phyloP scores from a whole-genome alignment of 192 early-diverging fungal species.

The Globomyces pollinis-pini region DNA sequence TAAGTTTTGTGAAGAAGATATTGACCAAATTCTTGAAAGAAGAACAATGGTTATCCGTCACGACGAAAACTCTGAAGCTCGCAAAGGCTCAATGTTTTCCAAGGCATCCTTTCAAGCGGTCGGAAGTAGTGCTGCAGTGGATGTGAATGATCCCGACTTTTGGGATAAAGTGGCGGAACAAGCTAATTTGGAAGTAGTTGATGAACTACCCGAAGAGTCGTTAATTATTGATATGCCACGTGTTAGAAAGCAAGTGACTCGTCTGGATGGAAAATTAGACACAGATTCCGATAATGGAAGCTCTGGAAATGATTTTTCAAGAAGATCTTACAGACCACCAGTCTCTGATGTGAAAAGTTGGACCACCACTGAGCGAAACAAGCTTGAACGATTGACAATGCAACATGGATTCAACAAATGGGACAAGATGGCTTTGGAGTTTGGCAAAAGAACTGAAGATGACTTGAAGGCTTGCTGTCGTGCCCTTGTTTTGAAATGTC shows the following conservation, averaged over 20 bases:
- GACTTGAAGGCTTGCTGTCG: slow-evolving; percentile 40
- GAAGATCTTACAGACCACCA: slow-evolving; percentile 9
- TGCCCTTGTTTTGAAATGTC: slow-evolving; percentile 34
- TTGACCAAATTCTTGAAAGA: slow-evolving; percentile 74
- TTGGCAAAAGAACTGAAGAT: slow-evolving; percentile 45
- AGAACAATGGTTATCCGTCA: slow-evolving; percentile 72
- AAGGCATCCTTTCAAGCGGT: slow-evolving; percentile 65
- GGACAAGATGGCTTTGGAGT: slow-evolving; percentile 52
- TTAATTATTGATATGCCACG: slow-evolving; percentile 68
- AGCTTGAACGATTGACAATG: slow-evolving; percentile 48
- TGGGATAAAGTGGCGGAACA: slow-evolving; percentile 82
- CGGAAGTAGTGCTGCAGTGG: slow-evolving; percentile 35
- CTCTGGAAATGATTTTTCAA: too few species aligned
- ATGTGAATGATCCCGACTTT: slow-evolving; percentile 79
- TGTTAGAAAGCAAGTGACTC: slow-evolving; percentile 45
- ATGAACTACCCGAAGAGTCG: slow-evolving; percentile 38
- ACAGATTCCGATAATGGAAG: slow-evolving; percentile 16
- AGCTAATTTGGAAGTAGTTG: slow-evolving; percentile 60
- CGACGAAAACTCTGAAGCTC: slow-evolving; percentile 32
- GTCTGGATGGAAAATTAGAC: slow-evolving; percentile 21
- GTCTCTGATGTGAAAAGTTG: slow-evolving; percentile 33
- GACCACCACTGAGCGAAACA: slow-evolving; percentile 42
- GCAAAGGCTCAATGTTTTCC: slow-evolving; percentile 74
- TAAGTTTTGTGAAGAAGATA: slow-evolving; percentile 79
- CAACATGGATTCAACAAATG: slow-evolving; percentile 42